Conservation (phyloP, 177 flowering plant genomes). For the Vitis hybrid region DNA sequence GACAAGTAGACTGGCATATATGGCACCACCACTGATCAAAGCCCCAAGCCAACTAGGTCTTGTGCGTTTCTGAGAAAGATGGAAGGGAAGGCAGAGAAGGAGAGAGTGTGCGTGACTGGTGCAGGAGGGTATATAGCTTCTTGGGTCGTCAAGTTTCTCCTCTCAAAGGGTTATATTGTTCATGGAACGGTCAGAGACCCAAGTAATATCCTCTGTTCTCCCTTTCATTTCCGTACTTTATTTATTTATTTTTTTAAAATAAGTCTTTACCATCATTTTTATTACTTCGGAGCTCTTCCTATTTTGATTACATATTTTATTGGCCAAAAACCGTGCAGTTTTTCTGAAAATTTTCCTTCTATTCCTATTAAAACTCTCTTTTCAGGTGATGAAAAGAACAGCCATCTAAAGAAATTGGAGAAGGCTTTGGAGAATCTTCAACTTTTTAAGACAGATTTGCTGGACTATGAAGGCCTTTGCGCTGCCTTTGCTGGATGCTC, state of each 20-base stretch:
- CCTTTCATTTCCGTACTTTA: not conserved
- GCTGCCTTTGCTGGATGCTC: conserved; percentile 42
- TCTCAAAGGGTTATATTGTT: conserved; percentile 19
- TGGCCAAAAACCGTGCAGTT: not conserved
- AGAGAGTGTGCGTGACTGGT: conserved; percentile 19
- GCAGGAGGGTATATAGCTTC: conserved; percentile 21
- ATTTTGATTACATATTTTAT: not conserved
- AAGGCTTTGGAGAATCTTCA: conserved; percentile 32
- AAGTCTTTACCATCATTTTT: not conserved
- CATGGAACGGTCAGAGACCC: conserved; percentile 38
- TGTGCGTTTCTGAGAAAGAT: no score
- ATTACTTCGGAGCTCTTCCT: not conserved
- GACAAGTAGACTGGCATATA: no score
- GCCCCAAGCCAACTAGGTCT: no score
- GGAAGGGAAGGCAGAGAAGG: conserved; percentile 5
- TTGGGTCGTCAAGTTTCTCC: conserved; percentile 16
- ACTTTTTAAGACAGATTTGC: conserved; percentile 44
- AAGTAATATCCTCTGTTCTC: conserved; percentile 8
- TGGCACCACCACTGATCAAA: no score
- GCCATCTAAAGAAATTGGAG: conserved; percentile 33
- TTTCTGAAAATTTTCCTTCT: not conserved
- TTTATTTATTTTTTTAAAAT: not conserved
- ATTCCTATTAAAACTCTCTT: not conserved
- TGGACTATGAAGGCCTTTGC: conserved; percentile 35
- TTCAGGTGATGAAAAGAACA: conserved; percentile 33